phyloP scores from a whole-genome alignment of 805 yeast genomes.

The Zygosaccharomyces bisporus region DNA sequence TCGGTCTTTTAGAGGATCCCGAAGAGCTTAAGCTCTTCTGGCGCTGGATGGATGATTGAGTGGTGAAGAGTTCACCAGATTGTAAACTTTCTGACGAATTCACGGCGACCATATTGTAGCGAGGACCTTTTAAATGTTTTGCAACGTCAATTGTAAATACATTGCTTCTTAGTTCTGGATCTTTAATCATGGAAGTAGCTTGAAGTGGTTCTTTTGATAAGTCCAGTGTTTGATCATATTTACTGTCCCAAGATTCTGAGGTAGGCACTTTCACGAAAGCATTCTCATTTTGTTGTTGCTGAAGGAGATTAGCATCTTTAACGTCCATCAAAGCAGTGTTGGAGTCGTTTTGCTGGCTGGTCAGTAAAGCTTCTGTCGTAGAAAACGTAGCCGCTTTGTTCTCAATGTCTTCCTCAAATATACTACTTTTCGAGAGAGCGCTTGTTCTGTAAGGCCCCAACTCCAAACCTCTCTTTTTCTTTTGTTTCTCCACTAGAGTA shows the following conservation, averaged over 20 bases:
- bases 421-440: constrained; percentile 5
- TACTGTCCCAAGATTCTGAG: constrained; percentile 3
- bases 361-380: neutral
- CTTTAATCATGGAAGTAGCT: constrained; percentile 3
- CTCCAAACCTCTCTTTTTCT: constrained; percentile 11
- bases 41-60: neutral
- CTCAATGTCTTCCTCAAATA: constrained; percentile 6
- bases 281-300: constrained; percentile 2
- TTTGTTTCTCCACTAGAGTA: constrained; percentile 34
- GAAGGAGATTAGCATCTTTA: neutral
- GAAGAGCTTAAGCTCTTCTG: constrained; percentile 5
- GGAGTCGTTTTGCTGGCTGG: constrained; percentile 8
- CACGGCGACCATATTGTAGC: constrained; percentile 5
- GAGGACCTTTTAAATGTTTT: neutral
- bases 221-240: constrained; percentile 1
- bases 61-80: neutral
- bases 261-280: neutral
- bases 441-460: constrained; percentile 7
- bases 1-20: constrained; percentile 1
- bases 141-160: neutral
- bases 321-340: constrained; percentile 7
- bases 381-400: constrained; percentile 3
- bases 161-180: neutral
- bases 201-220: constrained; percentile 10
- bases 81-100: constrained; percentile 2